Evolutionary conservation across 2,329 filamentous ascomycete species (phyloP), one percentile per base, ranked within the genome.

Genomic region (Botrytis aclada): DNA sequence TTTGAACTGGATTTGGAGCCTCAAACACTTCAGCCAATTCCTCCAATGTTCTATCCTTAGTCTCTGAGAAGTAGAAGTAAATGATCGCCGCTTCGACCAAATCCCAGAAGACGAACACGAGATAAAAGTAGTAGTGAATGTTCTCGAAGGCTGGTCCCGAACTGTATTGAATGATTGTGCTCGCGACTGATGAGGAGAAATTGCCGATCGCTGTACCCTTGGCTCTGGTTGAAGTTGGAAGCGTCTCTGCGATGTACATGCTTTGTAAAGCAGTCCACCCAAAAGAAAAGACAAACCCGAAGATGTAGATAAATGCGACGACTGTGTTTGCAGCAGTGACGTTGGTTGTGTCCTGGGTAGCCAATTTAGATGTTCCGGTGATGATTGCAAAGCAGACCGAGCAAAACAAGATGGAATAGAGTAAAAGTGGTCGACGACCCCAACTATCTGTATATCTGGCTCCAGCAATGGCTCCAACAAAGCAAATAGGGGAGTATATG

Each of bases 11-110:
- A 76, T 85, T 83, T 3, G 78, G 81, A 0, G 84, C 83, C n/a
- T 82, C 84, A 85, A 88, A 88, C 5, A 88, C 82, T 8, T 83
- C 82, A 73, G 88, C 86, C 81, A 88, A 85, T 61, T 85, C 85
- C 77, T 88, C 87, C 9, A 88, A 81, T 3, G 85, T 86, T 22
- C 85, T 81, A 43, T 85, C 85, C 78, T 88, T 88, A 4, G 87
- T 89, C 77, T 88, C 87, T 0, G 87, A 87, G 9, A 88, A 81
- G 72, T 83, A 85, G 76, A 86, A 85, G 77, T 83, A 87, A 8
- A 87, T 83, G 77, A 85, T 88, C 4, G 84, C 71, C 8, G 72
- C 73, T 54, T 82, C 75, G 39, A 81, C 62, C 14, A 77, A 72
- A 74, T 80, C 77, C 80, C 79, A 81, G 51, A 75, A 75, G 8